These are phyloP conservation scores for Carpinus viminea DNA, from an alignment of 306 rosid genomes.

Conservation along the genomic window DNA sequence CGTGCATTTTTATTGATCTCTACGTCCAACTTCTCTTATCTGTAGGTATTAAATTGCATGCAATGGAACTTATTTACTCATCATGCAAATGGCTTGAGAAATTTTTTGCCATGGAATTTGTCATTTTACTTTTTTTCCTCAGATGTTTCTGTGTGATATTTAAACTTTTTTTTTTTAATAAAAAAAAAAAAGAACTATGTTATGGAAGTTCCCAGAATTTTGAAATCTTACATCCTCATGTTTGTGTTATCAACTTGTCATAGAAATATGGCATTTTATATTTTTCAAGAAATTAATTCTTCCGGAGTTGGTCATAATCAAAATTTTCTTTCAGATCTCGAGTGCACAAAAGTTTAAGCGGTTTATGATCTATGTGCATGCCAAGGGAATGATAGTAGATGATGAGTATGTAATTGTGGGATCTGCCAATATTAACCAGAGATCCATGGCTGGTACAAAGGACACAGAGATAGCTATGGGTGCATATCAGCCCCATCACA, in stretches of 20 bases:
- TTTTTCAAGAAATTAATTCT: background rate
- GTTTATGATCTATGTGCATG: constrained; percentile 94
- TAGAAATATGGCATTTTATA: constrained; percentile 4
- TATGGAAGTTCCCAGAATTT: background rate
- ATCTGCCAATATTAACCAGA: constrained; percentile 96
- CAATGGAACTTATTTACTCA: too few relatives aligned
- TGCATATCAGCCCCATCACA: constrained; percentile 85
- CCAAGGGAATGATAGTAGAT: constrained; percentile 91
- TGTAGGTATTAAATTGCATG: background rate
- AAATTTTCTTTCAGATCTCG: constrained; percentile 45
- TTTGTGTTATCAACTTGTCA: background rate
- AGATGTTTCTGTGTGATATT: background rate
- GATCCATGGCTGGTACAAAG: constrained; percentile 95
- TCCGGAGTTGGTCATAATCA: constrained; percentile 17
- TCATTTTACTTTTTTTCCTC: background rate
- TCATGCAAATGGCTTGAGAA: background rate
- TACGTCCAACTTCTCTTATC: background rate
- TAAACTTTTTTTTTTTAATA: background rate
- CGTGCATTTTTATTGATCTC: background rate
- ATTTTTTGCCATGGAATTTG: background rate
- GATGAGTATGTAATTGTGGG: constrained; percentile 88
- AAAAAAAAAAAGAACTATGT: too few relatives aligned
- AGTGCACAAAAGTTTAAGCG: constrained; percentile 47
- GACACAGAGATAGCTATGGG: constrained; percentile 99
- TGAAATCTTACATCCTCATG: background rate